Evolutionary conservation across 1,284 basidiomycete species (phyloP).

Genomic region (Takashimella koratensis): DNA sequence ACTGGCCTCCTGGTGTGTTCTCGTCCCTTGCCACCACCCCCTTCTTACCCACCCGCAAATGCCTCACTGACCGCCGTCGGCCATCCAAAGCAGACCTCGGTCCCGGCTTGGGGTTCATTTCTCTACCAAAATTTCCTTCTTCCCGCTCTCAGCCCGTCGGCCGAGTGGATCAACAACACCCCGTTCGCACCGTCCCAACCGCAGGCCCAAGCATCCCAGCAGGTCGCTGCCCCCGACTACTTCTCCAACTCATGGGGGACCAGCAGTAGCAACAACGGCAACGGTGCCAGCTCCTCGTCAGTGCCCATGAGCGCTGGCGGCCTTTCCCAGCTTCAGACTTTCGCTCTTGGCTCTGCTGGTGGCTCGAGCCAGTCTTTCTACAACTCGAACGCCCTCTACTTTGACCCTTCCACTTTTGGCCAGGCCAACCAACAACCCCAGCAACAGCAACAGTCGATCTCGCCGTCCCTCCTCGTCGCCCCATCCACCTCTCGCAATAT

Average conservation of each 20-base stretch:
- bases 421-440: conserved; percentile 8
- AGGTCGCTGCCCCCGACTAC: conserved; percentile 6
- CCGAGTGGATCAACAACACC: conserved; percentile 24
- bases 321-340: background rate
- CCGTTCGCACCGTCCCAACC: background rate
- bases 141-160: conserved; percentile 18
- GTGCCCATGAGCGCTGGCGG: too few species aligned
- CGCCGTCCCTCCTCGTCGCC: conserved; percentile 29
- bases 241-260: conserved; percentile 6
- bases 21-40: background rate
- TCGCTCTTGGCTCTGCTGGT: background rate
- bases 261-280: conserved; percentile 2
- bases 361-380: background rate
- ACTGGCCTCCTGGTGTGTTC: background rate
- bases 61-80: conserved; percentile 9
- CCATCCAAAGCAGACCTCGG: background rate
- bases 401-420: conserved; percentile 5
- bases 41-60: background rate
- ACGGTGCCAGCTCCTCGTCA: too few species aligned
- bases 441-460: conserved; percentile 19
- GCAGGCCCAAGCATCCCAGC: conserved; percentile 6
- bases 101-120: conserved; percentile 38
- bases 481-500: conserved; percentile 9
- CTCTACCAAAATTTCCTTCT: conserved; percentile 43
- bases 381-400: conserved; percentile 4